Conservation (phyloP, 2,329 filamentous ascomycete genomes). For the Aspergillus carbonarius region DNA sequence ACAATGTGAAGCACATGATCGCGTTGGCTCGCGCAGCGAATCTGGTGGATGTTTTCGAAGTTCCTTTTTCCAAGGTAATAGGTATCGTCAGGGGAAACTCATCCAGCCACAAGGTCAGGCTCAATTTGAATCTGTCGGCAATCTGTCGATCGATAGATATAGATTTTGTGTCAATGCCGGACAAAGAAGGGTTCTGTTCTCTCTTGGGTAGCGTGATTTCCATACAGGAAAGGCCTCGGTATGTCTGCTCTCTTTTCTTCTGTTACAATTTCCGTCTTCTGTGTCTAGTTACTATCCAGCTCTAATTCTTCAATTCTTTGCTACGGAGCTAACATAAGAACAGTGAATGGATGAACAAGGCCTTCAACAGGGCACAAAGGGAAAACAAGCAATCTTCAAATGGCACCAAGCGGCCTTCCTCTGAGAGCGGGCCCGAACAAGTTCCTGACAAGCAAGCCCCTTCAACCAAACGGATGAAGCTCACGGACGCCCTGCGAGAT, state of each 20-base stretch:
- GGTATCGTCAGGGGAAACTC: slow-evolving; percentile 19
- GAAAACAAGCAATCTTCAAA: slow-evolving; percentile 8
- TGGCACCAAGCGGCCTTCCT: slow-evolving; percentile 17
- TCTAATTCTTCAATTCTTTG: background rate
- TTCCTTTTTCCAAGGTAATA: slow-evolving; percentile 18
- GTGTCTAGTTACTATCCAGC: too few relatives aligned
- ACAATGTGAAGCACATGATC: slow-evolving; percentile 11
- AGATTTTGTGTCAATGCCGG: slow-evolving; percentile 25
- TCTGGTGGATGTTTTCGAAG: background rate
- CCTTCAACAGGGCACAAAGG: slow-evolving; percentile 24
- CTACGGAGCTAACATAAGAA: background rate
- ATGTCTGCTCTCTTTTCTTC: slow-evolving; percentile 12
- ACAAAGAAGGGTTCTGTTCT: slow-evolving; percentile 23
- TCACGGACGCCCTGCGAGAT: slow-evolving; percentile 32
- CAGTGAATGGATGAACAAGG: slow-evolving; percentile 36
- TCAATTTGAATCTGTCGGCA: slow-evolving; percentile 24
- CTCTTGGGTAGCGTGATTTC: slow-evolving; percentile 13
- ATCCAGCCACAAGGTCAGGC: slow-evolving; percentile 29
- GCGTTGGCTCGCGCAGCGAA: background rate
- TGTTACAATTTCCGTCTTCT: background rate
- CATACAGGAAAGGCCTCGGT: slow-evolving; percentile 25
- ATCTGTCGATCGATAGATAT: slow-evolving; percentile 26
- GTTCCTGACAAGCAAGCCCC: slow-evolving; percentile 8
- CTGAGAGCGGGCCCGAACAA: slow-evolving; percentile 9
- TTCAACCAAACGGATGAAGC: slow-evolving; percentile 27